phyloP scores from a whole-genome alignment of 2,329 filamentous ascomycete genomes.

The Colletotrichum tropicicola region DNA sequence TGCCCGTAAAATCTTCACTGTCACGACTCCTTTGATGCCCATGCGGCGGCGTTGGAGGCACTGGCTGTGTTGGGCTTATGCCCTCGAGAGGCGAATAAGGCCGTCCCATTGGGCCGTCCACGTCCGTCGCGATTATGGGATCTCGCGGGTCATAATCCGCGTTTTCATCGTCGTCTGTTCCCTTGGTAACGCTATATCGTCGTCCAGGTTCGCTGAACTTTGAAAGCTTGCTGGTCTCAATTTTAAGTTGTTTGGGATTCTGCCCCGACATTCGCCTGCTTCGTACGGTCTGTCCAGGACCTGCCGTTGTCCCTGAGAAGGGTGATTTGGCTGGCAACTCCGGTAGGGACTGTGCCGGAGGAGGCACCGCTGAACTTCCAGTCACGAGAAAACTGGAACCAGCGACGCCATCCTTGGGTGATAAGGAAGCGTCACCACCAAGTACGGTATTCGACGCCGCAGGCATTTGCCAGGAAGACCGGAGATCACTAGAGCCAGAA shows the following conservation, averaged over 20 bases:
- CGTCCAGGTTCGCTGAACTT: slow-evolving; percentile 10
- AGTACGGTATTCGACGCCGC: slow-evolving; percentile 33
- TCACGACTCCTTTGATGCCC: slow-evolving; percentile 40
- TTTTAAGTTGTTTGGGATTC: slow-evolving; percentile 84
- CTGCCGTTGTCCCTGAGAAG: slow-evolving; percentile 35
- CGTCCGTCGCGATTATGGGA: not conserved
- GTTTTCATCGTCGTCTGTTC: not conserved
- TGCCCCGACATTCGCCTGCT: slow-evolving; percentile 83
- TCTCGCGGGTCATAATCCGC: slow-evolving; percentile 1
- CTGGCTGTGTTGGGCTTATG: slow-evolving; percentile 29
- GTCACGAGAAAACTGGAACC: slow-evolving; percentile 35
- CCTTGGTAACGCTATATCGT: slow-evolving; percentile 19
- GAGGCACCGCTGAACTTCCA: slow-evolving; percentile 49
- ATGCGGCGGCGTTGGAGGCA: slow-evolving; percentile 35
- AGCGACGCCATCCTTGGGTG: slow-evolving; percentile 24
- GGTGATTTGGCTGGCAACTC: slow-evolving; percentile 49
- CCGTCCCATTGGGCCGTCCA: not conserved
- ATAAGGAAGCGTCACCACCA: not conserved
- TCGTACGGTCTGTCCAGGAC: slow-evolving; percentile 66
- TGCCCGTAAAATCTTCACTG: slow-evolving; percentile 47
- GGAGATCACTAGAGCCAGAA: slow-evolving; percentile 83
- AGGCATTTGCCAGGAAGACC: slow-evolving; percentile 83
- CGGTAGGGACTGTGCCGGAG: slow-evolving; percentile 57
- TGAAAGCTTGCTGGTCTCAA: slow-evolving; percentile 70
- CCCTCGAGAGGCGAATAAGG: slow-evolving; percentile 27